Percentiles rank a stretch among this genome's conserved stretches.
Evolutionary conservation across 1,284 basidiomycete species (phyloP).

Genomic region (Puccinia horiana): DNA sequence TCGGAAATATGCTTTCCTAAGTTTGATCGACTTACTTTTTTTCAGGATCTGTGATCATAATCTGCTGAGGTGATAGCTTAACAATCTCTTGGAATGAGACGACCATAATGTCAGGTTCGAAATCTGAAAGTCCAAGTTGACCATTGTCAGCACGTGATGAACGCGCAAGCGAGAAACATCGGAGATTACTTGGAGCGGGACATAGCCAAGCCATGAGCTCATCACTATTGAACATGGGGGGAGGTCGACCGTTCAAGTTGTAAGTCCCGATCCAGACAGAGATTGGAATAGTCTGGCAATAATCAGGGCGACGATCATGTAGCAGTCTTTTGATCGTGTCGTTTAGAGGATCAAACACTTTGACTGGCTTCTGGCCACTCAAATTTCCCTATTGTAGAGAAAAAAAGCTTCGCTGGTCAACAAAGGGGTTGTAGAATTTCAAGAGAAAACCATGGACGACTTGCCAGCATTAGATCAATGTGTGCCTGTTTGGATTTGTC

Average conservation of each 20-base stretch:
- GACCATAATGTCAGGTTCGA: slow-evolving; percentile 83
- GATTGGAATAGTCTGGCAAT: slow-evolving; percentile 74
- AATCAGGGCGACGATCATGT: slow-evolving; percentile 74
- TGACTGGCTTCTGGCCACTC: slow-evolving; percentile 79
- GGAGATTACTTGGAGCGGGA: slow-evolving; percentile 49
- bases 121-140: slow-evolving; percentile 30
- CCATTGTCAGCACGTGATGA: slow-evolving; percentile 9
- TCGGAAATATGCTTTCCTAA: background rate
- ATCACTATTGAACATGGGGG: slow-evolving; percentile 68
- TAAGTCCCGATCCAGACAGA: slow-evolving; percentile 85
- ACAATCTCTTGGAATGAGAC: slow-evolving; percentile 98
- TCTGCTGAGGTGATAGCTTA: slow-evolving; percentile 91
- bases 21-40: slow-evolving; percentile 67
- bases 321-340: slow-evolving; percentile 76
- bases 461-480: slow-evolving; percentile 89
- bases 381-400: slow-evolving; percentile 77
- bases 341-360: slow-evolving; percentile 90
- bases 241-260: slow-evolving; percentile 83
- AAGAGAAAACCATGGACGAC: too few species aligned
- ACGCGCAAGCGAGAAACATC: slow-evolving; percentile 46
- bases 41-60: slow-evolving; percentile 89
- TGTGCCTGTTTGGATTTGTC: slow-evolving; percentile 91
- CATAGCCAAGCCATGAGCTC: slow-evolving; percentile 85
- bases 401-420: too few species aligned
- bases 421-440: too few species aligned